phyloP scores from a whole-genome alignment of 179 eudicot species.

The Actinidia chinensis region DNA sequence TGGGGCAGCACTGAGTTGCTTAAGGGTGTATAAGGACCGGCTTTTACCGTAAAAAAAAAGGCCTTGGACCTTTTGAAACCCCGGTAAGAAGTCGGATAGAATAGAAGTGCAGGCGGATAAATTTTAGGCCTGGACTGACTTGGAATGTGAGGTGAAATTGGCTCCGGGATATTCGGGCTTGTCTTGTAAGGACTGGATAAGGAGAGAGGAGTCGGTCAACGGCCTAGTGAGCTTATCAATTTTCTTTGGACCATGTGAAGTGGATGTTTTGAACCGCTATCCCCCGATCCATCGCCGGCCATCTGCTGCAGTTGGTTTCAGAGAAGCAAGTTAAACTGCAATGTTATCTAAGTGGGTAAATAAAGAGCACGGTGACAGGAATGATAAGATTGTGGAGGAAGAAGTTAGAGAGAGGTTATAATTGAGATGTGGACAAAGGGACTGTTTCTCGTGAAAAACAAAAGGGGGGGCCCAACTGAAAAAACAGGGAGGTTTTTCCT shows the following conservation, averaged over 20 bases:
- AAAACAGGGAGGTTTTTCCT: no score
- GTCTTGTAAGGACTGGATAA: slow-evolving; percentile 26
- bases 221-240: slow-evolving; percentile 9
- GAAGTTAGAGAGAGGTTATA: no score
- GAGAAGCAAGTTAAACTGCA: slow-evolving; percentile 28
- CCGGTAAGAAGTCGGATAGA: slow-evolving; percentile 16
- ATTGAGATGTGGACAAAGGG: no score
- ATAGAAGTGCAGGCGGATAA: slow-evolving; percentile 27
- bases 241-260: slow-evolving; percentile 14
- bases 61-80: slow-evolving; percentile 20
- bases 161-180: slow-evolving; percentile 28
- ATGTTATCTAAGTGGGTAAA: slow-evolving; percentile 15
- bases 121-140: slow-evolving; percentile 8
- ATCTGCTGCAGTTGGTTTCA: slow-evolving; percentile 16
- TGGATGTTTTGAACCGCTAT: slow-evolving; percentile 5
- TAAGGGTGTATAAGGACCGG: slow-evolving; percentile 28
- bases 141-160: slow-evolving; percentile 26
- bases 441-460: no score
- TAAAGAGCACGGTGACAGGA: neutral
- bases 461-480: no score
- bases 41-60: slow-evolving; percentile 21
- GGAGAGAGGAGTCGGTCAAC: neutral
- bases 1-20: neutral
- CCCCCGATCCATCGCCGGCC: slow-evolving; percentile 35
- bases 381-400: no score